Percentiles rank a stretch among this genome's conserved stretches.
These are phyloP conservation scores for Flaveria brownii DNA, from an alignment of 129 eudicot genomes.

Conservation along the genomic window DNA sequence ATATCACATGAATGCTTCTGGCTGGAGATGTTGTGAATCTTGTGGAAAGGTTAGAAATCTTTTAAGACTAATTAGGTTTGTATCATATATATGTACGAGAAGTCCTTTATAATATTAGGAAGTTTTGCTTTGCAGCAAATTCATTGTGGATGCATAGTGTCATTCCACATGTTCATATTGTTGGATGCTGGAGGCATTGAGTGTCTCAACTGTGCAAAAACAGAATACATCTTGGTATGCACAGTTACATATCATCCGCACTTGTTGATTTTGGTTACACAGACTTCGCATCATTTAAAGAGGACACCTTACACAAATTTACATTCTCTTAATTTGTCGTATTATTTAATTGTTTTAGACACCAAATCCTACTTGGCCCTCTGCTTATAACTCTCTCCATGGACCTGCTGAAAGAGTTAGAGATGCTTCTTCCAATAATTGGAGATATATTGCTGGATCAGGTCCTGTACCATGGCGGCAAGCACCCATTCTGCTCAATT, in stretches of 20 bases:
- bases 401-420: conserved; percentile 60
- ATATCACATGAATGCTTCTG: conserved; percentile 69
- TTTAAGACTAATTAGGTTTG: conserved; percentile 5
- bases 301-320: background rate
- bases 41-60: conserved; percentile 70
- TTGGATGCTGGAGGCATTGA: conserved; percentile 93
- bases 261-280: conserved; percentile 16
- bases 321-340: background rate
- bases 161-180: conserved; percentile 80
- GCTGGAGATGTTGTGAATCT: conserved; percentile 85
- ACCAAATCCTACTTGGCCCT: conserved; percentile 92
- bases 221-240: conserved; percentile 72
- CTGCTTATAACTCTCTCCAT: conserved; percentile 48
- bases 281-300: background rate
- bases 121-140: conserved; percentile 56
- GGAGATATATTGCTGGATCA: conserved; percentile 60
- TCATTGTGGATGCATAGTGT: conserved; percentile 88
- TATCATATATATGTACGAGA: background rate
- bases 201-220: conserved; percentile 69
- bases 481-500: conserved; percentile 56
- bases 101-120: background rate
- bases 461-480: conserved; percentile 83
- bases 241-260: background rate
- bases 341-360: conserved; percentile 42
- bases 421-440: conserved; percentile 48